Base-by-base conservation (phyloP, 805 yeast genomes). In the Cephaloascus albidus region DNA sequence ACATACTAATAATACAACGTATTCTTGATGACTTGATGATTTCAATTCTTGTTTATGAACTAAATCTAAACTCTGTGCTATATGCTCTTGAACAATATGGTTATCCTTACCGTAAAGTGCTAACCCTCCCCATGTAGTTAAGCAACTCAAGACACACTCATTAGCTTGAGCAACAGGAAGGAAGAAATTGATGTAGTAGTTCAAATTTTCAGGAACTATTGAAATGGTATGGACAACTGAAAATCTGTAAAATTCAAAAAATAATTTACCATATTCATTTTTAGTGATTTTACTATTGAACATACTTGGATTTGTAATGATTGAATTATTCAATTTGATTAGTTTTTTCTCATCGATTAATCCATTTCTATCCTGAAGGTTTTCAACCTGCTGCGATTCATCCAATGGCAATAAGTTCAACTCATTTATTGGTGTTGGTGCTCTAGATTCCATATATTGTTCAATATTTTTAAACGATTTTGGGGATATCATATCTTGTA, bases 41-140 rank as follows among this genome's bases (percentile, higher is more conserved):
- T 43, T 35, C n/a, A 46, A 38, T 8, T 35, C 35, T 14, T 37
- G 28, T 23, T 46, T 47, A 16, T 58, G 49, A 8, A 55, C 47
- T 4, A 58, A 35, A 3, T 40, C 41, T 37, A 46, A 41, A 18
- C 50, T 44, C 18, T 45, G 52, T 36, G 40, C 26, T 27, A 45
- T 50, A 43, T 53, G 55, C 40, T 31, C 33, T 10, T 45, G 42
- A 2, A 58, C 61, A n/a, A 41, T 28, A 27, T 51, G 50, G 41
- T 53, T 49, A n/a, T 50, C 46, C 4, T 58, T 41, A 0, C 65
- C 66, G 10, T 52, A 36, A 34, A 62, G 39, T 39, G 60, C 60
- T 54, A 61, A 57, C 10, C 71, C 72, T 64, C 80, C 76, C 85
- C 85, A 80, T 0, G 82, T 80, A 20, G 78, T 64, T 5, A 80